Base-by-base conservation (phyloP, 2,329 filamentous ascomycete genomes). In the Rutstroemia sydowiana region DNA sequence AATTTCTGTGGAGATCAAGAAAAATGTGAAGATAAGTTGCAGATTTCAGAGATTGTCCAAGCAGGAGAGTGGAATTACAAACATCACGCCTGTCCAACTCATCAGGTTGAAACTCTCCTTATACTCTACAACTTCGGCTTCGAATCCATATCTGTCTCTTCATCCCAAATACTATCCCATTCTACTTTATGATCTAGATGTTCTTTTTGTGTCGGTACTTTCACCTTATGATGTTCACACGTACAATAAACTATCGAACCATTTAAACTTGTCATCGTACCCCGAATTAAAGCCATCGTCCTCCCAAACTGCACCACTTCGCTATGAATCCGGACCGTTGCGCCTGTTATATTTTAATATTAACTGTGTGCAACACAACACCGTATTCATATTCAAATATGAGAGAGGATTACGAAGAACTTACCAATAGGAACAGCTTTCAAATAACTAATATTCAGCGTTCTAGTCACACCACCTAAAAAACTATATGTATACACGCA, bases 161-260 rank as follows among this genome's bases (percentile, higher is more conserved):
- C 47, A 14, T 48, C 32, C 42, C 55, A 42, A 53, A 53, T 18
- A 30, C 49, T 70, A 58, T 76, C 74, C 72, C 72, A 75, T 5
- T 65, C 61, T 16, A 74, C 59, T 46, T 61, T 66, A 14, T 65
- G 64, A n/a, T 60, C 57, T 49, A 69, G 51, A 59, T 75, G 71
- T 42, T 71, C 66, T 18, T 65, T 54, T 40, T 59, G 61, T 21
- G 71, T 70, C 10, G 72, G 69, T 5, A 71, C 63, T 46, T 70
- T 69, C 10, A 77, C 73, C 55, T 78, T 78, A 61, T 78, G 75
- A 55, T 78, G 74, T 59, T 78, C 75, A 32, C 68, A 73, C 1
- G 74, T 75, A 48, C 71, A 74, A 57, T 74, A 77, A 5, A 71
- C 67, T 0, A 63, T 69, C 56, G 70, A 73, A 0, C 73, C 72